These are phyloP conservation scores for Phytophthora aleatoria DNA, from an alignment of 352 stramenopile species.

Conservation along the genomic window DNA sequence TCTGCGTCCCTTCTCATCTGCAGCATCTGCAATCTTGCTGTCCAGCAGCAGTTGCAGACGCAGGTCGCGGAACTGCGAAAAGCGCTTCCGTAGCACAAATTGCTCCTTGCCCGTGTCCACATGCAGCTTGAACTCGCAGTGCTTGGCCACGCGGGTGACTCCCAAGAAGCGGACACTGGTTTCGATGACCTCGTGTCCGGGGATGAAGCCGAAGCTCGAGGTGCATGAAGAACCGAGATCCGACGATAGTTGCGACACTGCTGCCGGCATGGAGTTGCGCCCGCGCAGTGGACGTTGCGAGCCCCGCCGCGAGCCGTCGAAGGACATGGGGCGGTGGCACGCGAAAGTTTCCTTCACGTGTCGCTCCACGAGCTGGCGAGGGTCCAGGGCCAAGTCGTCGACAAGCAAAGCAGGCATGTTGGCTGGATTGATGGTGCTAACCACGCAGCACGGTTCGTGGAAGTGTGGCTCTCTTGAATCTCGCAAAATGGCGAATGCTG, in stretches of 20 bases:
- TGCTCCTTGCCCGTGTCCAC: constrained; percentile 57
- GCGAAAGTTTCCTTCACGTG: constrained; percentile 25
- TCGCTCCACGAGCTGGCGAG: constrained; percentile 21
- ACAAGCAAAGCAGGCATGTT: constrained; percentile 14
- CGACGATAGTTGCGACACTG: constrained; percentile 16
- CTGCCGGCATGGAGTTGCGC: constrained; percentile 17
- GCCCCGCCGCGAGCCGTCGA: constrained; percentile 21
- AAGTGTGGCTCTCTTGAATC: not conserved
- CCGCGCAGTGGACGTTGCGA: constrained; percentile 8
- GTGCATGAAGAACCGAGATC: constrained; percentile 11
- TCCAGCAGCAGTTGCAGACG: constrained; percentile 49
- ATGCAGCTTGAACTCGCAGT: constrained; percentile 63
- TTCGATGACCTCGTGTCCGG: constrained; percentile 43
- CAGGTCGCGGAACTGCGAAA: constrained; percentile 73
- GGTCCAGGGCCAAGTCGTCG: constrained; percentile 16
- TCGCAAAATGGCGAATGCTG: constrained; percentile 22
- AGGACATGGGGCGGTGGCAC: constrained; percentile 10
- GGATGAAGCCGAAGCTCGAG: constrained; percentile 30
- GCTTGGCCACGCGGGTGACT: constrained; percentile 38
- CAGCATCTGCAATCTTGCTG: not conserved
- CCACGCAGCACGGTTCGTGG: too few species aligned
- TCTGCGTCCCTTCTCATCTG: constrained; percentile 14
- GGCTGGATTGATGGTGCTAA: not conserved
- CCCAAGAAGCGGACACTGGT: constrained; percentile 52
- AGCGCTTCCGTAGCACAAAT: constrained; percentile 69